Base-by-base conservation (phyloP, 306 rosid genomes). In the Carpinus fangiana region DNA sequence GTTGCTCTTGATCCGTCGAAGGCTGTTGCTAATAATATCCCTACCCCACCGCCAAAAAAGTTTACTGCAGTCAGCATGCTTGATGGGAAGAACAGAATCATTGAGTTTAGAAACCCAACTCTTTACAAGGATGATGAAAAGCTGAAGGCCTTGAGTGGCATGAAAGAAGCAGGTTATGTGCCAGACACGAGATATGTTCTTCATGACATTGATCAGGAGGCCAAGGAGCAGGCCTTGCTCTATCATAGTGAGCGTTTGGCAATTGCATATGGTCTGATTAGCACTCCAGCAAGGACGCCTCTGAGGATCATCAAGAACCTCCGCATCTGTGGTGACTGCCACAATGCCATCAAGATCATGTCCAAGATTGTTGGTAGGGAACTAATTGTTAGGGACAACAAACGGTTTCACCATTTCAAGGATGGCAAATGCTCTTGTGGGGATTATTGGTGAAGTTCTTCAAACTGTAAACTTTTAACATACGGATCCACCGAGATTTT, bases 181-280 rank as follows among this genome's bases (percentile, higher is more conserved):
- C 93, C 96, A 2, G 96, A 93, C 86, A 93, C 96, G 23, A 82
- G 94, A 83, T 90, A 93, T 66, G 97, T 93, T 78, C 96, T 93
- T 79, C 97, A 89, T 73, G 96, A 93, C 88, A 93, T 93, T 56
- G 96, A 93, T 81, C 97, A 89, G 86, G 98, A 93, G 88, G 98
- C 98, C 36, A 93, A 93, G 81, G 98, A 93, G 86, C 93, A 91
- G 82, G 94, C 97, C 21, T 87, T 91, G 89, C 92, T 93, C 28
- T 90, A 89, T 76, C 98, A 91, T 73, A 91, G 97, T 38, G 98
- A 93, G 80, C 88, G 92, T 72, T 73, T 93, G 80, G 96, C 98
- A 41, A 91, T 93, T 14, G 98, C 98, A 1, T 93, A 91, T 54
- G 98, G 96, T 77, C 90, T 93, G 80, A 93, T 93, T 72, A 91